Evolutionary conservation across 1,139 yeast genomes (phyloP), one percentile per base, ranked within the genome.

Genomic region (Torulaspora pretoriensis): DNA sequence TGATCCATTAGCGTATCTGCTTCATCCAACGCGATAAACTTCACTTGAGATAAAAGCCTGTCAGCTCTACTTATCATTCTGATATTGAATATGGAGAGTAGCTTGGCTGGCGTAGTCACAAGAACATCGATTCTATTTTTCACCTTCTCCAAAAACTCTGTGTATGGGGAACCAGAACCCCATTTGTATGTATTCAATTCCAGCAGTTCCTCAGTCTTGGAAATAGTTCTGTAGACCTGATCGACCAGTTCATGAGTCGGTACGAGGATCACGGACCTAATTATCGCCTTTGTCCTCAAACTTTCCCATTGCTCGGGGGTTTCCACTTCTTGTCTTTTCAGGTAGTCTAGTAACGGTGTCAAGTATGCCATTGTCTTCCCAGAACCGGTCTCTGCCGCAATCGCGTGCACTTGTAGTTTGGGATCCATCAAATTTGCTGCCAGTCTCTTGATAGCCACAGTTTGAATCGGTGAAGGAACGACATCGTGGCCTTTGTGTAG

Each of bases 311-410:
- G 55, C 39, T 66, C 63, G 0, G 54, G 56, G 2, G 51, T 49
- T 33, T 68, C 70, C 5, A 52, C 51, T 46, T 77, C 77, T 47
- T 77, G 80, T 50, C 83, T 81, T 54, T 75, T 79, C 56, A 87
- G 68, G 52, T 77, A 79, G 43, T 88, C 83, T 41, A 90, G 56
- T 31, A 90, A 54, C 0, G 96, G 89, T 0, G 86, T 79, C 49
- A 90, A 64, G 60, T 90, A 92, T 0, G 97, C 89, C 80, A 96
- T 80, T 0, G 98, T 92, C 63, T 92, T 92, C 7, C 98, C 97
- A 0, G 95, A 83, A 0, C 97, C 98, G 0, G 98, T 92, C 62
- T 92, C 97, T 2, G 97, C 96, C 1, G 97, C 97, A 46, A 92
- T 65, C 2, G 95, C 80, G 68, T 80, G 88, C 0, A 83, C 75